Base-by-base conservation (phyloP, 2,329 filamentous ascomycete species). In the Alternaria rosae region DNA sequence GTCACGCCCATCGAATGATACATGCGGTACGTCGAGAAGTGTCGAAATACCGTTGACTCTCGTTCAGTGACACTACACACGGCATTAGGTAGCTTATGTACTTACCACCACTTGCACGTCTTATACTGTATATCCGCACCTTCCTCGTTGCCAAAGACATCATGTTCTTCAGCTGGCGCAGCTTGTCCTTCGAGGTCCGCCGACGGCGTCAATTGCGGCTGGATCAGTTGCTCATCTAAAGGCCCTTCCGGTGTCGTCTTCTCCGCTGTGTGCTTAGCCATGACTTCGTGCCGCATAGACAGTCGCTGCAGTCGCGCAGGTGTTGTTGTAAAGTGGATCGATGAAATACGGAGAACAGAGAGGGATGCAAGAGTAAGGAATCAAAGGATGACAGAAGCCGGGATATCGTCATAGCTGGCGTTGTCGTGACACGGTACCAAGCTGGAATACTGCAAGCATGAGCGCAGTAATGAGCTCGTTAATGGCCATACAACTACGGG, bases 41-140 rank as follows among this genome's bases (percentile, higher is more conserved):
- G 17, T 5, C 30, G 7, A 50, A 13, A 10, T 15, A 13, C 11
- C 17, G 45, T 10, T 28, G 12, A 25, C 17, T 15, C 32, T 25
- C 20, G 28, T 35, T n/a, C 43, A 28, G 15, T 20, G 3, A 30
- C 17, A 35, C 28, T 50, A 10, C 17, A 13, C 9, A 35, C 20
- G 3, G 13, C 12, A 23, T 23, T 20, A 30, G 17, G 15, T 13
- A n/a, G 5, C 2, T 26, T 20, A 15, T 57, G 42, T 5, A 59
- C 56, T 17, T 75, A 79, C 79, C 79, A 81, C 85, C 84, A 87
- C 59, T 78, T 78, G 77, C 85, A 79, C 0, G 82, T 82, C 66
- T 83, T 83, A 71, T 85, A 86, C 63, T 86, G 82, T 57, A 86
- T 80, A 58, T 83, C 81, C 6, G 74, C 75, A 4, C 70, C 71